phyloP scores from a whole-genome alignment of 768 basidiomycete genomes.

The Chiua virens region DNA sequence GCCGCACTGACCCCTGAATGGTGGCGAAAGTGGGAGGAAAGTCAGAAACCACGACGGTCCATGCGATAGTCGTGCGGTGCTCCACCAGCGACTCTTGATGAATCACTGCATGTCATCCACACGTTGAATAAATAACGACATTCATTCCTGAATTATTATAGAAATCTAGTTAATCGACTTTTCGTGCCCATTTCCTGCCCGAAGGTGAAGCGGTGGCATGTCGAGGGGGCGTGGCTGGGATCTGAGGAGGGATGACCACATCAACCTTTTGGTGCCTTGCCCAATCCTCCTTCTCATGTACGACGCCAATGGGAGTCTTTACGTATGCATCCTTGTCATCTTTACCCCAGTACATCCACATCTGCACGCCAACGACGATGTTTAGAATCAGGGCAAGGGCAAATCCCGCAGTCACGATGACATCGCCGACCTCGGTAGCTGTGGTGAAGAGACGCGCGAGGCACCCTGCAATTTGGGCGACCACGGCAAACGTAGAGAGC shows the following conservation, averaged over 20 bases:
- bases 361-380: slow-evolving; percentile 76
- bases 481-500: slow-evolving; percentile 89
- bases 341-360: slow-evolving; percentile 82
- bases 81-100: not conserved
- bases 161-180: slow-evolving; percentile 55
- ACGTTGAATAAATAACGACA: slow-evolving; percentile 19
- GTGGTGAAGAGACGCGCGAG: slow-evolving; percentile 93
- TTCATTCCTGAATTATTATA: slow-evolving; percentile 12
- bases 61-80: not conserved
- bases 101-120: not conserved
- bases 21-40: slow-evolving; percentile 33
- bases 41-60: slow-evolving; percentile 13
- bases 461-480: slow-evolving; percentile 86
- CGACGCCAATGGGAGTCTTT: slow-evolving; percentile 15
- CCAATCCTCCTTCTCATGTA: slow-evolving; percentile 32
- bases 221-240: slow-evolving; percentile 44
- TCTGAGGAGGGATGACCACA: slow-evolving; percentile 43
- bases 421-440: slow-evolving; percentile 82
- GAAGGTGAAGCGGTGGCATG: slow-evolving; percentile 44
- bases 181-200: slow-evolving; percentile 70
- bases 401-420: slow-evolving; percentile 80
- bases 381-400: slow-evolving; percentile 82
- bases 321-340: slow-evolving; percentile 35
- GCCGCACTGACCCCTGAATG: slow-evolving; percentile 24
- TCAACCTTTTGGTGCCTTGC: slow-evolving; percentile 35